A percentile compares a stretch with the other conserved stretches of the same genome.
These are phyloP conservation scores for Fomitopsis pinicola DNA, from an alignment of 1,284 basidiomycete genomes.

Conservation along the genomic window DNA sequence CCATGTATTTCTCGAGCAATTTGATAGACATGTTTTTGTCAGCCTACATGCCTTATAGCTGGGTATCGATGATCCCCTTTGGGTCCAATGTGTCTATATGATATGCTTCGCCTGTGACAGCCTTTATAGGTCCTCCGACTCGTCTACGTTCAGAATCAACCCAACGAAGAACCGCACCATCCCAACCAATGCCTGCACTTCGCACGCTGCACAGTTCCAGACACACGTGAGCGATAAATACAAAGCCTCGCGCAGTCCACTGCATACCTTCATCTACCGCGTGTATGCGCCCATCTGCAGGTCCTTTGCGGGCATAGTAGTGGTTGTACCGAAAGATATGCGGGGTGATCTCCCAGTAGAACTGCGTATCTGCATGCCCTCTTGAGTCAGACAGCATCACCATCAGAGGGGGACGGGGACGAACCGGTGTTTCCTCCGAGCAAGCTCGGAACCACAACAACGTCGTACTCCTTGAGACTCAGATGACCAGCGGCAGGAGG, in stretches of 20 bases:
- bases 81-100: too few relatives aligned
- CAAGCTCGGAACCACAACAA: conserved; percentile 2
- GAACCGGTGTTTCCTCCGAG: conserved; percentile 31
- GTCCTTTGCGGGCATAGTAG: background rate
- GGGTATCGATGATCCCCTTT: too few relatives aligned
- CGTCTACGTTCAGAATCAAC: conserved; percentile 45
- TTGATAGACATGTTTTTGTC: too few relatives aligned
- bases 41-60: too few relatives aligned
- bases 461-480: background rate
- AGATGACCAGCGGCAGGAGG: background rate
- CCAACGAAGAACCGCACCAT: conserved; percentile 42
- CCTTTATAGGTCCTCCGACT: conserved; percentile 15
- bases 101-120: conserved; percentile 25
- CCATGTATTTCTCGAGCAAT: too few relatives aligned
- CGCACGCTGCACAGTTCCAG: background rate
- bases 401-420: background rate
- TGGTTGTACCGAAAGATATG: conserved; percentile 45
- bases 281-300: background rate
- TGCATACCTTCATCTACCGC: conserved; percentile 7
- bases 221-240: too few relatives aligned
- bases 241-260: too few relatives aligned
- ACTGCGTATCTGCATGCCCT: conserved; percentile 32
- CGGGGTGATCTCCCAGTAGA: conserved; percentile 40
- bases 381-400: background rate
- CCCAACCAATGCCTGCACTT: conserved; percentile 34